These are phyloP conservation scores for Cladophialophora immunda DNA, from an alignment of 2,329 filamentous ascomycete genomes.

Conservation along the genomic window DNA sequence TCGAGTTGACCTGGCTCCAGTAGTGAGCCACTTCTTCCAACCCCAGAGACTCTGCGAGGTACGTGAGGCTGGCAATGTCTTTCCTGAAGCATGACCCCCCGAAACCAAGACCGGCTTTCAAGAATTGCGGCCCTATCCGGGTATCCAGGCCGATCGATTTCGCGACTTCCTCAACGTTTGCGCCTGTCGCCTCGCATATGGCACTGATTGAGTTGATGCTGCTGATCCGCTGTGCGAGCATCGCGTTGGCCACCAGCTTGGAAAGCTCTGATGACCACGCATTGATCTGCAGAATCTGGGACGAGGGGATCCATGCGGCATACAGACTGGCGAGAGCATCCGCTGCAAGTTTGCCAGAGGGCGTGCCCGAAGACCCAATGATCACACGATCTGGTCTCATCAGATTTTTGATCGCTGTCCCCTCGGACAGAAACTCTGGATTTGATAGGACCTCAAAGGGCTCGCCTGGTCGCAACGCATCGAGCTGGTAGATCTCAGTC, in stretches of 20 bases:
- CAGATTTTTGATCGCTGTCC: slow-evolving; percentile 76
- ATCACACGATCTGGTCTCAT: slow-evolving; percentile 76
- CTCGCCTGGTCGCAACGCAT: slow-evolving; percentile 43
- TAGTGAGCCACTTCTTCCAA: slow-evolving; percentile 77
- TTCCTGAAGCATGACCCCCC: slow-evolving; percentile 85
- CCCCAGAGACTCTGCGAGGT: slow-evolving; percentile 75
- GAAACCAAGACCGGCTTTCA: slow-evolving; percentile 79
- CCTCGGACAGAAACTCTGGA: slow-evolving; percentile 82
- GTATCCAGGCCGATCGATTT: slow-evolving; percentile 73
- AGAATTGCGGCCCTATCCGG: slow-evolving; percentile 75
- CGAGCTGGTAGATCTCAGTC: slow-evolving; percentile 24
- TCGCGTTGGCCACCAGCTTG: slow-evolving; percentile 80
- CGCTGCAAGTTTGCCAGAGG: slow-evolving; percentile 69
- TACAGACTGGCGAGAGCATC: slow-evolving; percentile 72
- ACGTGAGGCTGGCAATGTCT: slow-evolving; percentile 76
- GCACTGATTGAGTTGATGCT: slow-evolving; percentile 84
- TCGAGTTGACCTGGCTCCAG: slow-evolving; percentile 76
- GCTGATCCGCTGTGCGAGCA: slow-evolving; percentile 81
- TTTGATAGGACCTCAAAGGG: slow-evolving; percentile 81
- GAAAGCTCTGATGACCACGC: slow-evolving; percentile 80
- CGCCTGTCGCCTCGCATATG: slow-evolving; percentile 78
- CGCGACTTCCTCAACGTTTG: slow-evolving; percentile 77
- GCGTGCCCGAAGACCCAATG: slow-evolving; percentile 73
- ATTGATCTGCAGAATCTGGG: slow-evolving; percentile 75
- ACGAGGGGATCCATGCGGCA: slow-evolving; percentile 72